Percentiles rank a stretch among this genome's conserved stretches.
Evolutionary conservation across 345 rosid genomes (phyloP).

Genomic region (Firmiana major): DNA sequence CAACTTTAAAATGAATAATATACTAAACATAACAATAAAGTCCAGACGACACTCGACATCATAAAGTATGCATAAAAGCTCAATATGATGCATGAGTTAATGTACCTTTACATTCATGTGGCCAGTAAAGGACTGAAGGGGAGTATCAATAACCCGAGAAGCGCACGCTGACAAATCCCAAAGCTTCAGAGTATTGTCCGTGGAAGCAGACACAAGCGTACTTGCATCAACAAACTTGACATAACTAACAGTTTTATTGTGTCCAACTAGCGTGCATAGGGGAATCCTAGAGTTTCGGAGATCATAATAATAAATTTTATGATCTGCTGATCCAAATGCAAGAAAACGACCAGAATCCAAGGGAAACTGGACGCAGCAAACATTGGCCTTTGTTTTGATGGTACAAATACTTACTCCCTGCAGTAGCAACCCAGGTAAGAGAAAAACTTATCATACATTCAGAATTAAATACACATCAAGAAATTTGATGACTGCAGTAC

Average conservation of each 20-base stretch:
- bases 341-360: slow-evolving; percentile 68
- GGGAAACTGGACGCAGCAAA: slow-evolving; percentile 93
- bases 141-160: slow-evolving; percentile 66
- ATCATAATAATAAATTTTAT: slow-evolving; percentile 84
- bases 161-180: slow-evolving; percentile 84
- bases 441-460: slow-evolving; percentile 44
- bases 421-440: slow-evolving; percentile 42
- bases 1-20: neutral
- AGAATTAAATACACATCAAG: slow-evolving; percentile 19
- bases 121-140: slow-evolving; percentile 81
- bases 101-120: slow-evolving; percentile 84
- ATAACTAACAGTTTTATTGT: slow-evolving; percentile 85
- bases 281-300: slow-evolving; percentile 80
- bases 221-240: slow-evolving; percentile 78
- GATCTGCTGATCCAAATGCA: slow-evolving; percentile 98
- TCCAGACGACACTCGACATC: neutral
- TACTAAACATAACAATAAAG: neutral
- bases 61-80: slow-evolving; percentile 2
- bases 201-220: slow-evolving; percentile 83
- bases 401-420: slow-evolving; percentile 87
- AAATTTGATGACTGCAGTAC: slow-evolving; percentile 51
- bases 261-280: slow-evolving; percentile 77
- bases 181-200: slow-evolving; percentile 92
- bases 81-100: slow-evolving; percentile 8
- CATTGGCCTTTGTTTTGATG: slow-evolving; percentile 88